Conservation (phyloP, 768 basidiomycete species). For the Suillus alpinus region DNA sequence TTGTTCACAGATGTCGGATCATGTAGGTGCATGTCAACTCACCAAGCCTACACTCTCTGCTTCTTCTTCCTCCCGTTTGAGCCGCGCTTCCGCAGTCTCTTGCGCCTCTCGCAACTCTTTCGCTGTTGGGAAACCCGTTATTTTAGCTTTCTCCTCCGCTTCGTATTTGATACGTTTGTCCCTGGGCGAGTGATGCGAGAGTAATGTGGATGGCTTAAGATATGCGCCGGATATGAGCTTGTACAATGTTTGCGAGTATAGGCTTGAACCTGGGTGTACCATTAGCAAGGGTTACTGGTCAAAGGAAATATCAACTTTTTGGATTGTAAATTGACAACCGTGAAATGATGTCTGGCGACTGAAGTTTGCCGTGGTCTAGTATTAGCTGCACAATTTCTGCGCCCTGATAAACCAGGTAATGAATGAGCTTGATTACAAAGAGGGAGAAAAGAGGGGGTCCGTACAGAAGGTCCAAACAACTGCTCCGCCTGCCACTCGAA, state of each 20-base stretch:
- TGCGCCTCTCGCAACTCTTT: constrained; percentile 76
- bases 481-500: constrained; percentile 75
- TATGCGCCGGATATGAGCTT: constrained; percentile 73
- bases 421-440: background rate
- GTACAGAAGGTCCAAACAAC: constrained; percentile 67
- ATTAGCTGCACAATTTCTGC: constrained; percentile 73
- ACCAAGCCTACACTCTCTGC: constrained; percentile 74
- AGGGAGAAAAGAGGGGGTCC: constrained; percentile 23
- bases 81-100: constrained; percentile 57
- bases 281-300: constrained; percentile 11
- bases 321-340: constrained; percentile 49
- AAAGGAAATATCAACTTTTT: constrained; percentile 46
- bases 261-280: constrained; percentile 31
- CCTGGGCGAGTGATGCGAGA: constrained; percentile 76
- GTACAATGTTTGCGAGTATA: constrained; percentile 61
- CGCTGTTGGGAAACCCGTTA: constrained; percentile 73
- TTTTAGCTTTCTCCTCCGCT: constrained; percentile 71
- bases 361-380: constrained; percentile 84
- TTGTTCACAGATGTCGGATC: constrained; percentile 16
- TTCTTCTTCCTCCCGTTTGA: constrained; percentile 71
- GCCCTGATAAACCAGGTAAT: constrained; percentile 44
- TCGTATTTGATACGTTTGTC: constrained; percentile 83
- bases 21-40: constrained; percentile 26
- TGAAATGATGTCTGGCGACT: constrained; percentile 65
- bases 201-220: constrained; percentile 73